Conservation (phyloP, 495 filamentous ascomycete genomes). For the Talaromyces borbonicus region DNA sequence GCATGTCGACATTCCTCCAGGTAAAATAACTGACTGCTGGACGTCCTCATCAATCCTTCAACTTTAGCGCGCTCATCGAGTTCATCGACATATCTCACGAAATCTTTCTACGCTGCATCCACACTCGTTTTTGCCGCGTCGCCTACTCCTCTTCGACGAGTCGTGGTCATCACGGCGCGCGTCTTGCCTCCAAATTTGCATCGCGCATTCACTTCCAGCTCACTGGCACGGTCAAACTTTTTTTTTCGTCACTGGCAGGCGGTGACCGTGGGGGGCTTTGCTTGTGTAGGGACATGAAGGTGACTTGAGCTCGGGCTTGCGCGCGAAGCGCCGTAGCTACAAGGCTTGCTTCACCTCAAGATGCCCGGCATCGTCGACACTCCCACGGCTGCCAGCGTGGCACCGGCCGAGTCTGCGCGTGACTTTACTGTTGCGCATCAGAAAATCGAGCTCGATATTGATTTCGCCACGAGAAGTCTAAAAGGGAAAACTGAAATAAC, state of each 20-base stretch:
- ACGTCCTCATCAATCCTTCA: too few relatives aligned
- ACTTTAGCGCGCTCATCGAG: neutral
- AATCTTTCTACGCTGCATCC: too few relatives aligned
- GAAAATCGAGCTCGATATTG: conserved; percentile 77
- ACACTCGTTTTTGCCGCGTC: too few relatives aligned
- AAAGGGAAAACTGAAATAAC: conserved; percentile 74
- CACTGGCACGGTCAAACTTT: neutral
- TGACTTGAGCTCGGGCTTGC: conserved; percentile 5
- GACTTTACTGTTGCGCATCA: conserved; percentile 65
- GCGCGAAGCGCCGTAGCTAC: conserved; percentile 6
- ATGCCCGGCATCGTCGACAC: conserved; percentile 40
- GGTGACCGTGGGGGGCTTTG: neutral
- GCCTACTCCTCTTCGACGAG: too few relatives aligned
- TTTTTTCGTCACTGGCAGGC: neutral
- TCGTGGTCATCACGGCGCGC: neutral
- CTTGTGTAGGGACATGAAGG: conserved; percentile 5
- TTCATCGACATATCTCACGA: neutral
- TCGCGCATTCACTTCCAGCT: neutral
- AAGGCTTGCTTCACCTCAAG: conserved; percentile 18
- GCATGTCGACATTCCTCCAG: too few relatives aligned
- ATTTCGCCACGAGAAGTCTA: conserved; percentile 65
- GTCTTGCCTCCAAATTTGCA: neutral
- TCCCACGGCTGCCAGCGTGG: conserved; percentile 13
- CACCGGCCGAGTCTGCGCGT: conserved; percentile 26
- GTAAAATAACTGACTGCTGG: too few relatives aligned